A percentile compares a stretch with the other conserved stretches of the same genome.
Conservation (phyloP, 164 flowering plant species). For the Amborella trichopoda region DNA sequence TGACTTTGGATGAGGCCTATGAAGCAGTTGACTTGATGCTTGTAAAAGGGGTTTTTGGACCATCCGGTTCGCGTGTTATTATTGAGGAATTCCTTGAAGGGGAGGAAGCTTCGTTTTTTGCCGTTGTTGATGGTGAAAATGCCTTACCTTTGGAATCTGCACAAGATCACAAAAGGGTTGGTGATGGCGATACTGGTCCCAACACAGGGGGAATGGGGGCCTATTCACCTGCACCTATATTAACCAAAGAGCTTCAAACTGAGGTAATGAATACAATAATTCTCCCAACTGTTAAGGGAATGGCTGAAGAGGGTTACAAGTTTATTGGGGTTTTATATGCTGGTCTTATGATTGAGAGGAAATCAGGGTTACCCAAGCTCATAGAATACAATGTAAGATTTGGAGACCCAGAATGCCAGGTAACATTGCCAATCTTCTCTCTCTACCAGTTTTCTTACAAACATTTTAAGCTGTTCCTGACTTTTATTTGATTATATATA, state of each 20-base stretch:
- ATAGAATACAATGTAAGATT: slow-evolving; percentile 96
- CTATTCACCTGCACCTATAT: slow-evolving; percentile 87
- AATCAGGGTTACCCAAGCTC: slow-evolving; percentile 77
- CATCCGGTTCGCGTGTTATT: slow-evolving; percentile 70
- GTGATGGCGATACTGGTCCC: slow-evolving; percentile 96
- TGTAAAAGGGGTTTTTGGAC: slow-evolving; percentile 59
- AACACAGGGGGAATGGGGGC: slow-evolving; percentile 99
- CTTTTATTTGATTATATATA: background rate
- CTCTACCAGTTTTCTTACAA: no score
- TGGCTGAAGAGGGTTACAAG: slow-evolving; percentile 88
- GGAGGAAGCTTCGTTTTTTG: slow-evolving; percentile 96
- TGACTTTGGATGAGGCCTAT: slow-evolving; percentile 73
- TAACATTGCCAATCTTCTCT: no score
- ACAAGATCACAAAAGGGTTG: slow-evolving; percentile 94
- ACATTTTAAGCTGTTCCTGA: slow-evolving; percentile 17
- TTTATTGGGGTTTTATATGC: slow-evolving; percentile 95
- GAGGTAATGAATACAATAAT: slow-evolving; percentile 77
- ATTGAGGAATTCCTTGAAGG: slow-evolving; percentile 93
- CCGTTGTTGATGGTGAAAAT: slow-evolving; percentile 93
- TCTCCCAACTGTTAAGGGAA: slow-evolving; percentile 82
- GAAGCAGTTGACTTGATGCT: slow-evolving; percentile 93
- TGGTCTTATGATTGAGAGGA: slow-evolving; percentile 96
- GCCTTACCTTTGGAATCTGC: slow-evolving; percentile 93
- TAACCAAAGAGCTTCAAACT: slow-evolving; percentile 67
- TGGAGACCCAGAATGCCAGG: slow-evolving; percentile 99